phyloP scores from a whole-genome alignment of 805 yeast genomes.

The Ogataea corticis region DNA sequence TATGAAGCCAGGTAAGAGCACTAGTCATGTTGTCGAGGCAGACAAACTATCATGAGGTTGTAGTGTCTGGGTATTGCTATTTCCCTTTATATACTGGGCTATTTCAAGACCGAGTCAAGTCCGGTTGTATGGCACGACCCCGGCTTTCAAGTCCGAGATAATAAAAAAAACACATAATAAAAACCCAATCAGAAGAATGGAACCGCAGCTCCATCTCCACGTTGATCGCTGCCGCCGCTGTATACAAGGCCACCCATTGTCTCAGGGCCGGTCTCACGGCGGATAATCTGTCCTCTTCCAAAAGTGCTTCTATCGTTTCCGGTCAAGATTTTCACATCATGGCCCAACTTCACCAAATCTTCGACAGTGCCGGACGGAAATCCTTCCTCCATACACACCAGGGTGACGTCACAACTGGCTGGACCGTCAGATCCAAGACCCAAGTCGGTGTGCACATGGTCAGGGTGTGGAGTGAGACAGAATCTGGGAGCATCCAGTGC shows the following conservation, averaged over 20 bases:
- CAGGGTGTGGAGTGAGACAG: constrained; percentile 56
- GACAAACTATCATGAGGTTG: too few species aligned
- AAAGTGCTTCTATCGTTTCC: constrained; percentile 42
- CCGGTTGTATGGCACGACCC: too few species aligned
- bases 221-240: constrained; percentile 73
- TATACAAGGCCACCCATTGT: constrained; percentile 42
- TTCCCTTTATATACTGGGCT: too few species aligned
- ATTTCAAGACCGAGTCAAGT: too few species aligned
- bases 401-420: constrained; percentile 55
- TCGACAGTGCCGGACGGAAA: constrained; percentile 47
- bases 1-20: too few species aligned
- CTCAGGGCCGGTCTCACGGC: constrained; percentile 36
- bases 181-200: constrained; percentile 39
- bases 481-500: constrained; percentile 77
- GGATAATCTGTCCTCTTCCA: constrained; percentile 77
- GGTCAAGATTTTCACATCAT: constrained; percentile 44
- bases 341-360: constrained; percentile 55
- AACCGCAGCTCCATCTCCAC: constrained; percentile 84
- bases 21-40: too few species aligned
- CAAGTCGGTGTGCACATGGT: constrained; percentile 41
- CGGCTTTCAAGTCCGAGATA: too few species aligned
- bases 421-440: constrained; percentile 70
- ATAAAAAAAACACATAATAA: too few species aligned
- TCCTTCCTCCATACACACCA: constrained; percentile 67
- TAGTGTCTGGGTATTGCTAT: too few species aligned